phyloP scores from a whole-genome alignment of 2,329 filamentous ascomycete species.

The Aphanocladium album region DNA sequence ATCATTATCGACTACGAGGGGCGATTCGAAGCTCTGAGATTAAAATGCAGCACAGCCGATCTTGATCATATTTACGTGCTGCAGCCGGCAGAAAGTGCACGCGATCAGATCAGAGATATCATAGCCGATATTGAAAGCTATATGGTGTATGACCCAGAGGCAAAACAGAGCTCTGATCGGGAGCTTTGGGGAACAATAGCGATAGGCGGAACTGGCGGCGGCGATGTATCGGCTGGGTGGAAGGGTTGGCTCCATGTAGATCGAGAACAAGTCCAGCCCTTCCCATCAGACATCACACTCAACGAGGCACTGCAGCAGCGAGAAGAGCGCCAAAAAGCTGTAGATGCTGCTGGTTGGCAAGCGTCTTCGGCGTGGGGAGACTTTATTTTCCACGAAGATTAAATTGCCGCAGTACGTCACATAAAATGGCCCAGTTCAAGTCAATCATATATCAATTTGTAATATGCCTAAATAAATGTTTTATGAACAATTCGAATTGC shows the following conservation, averaged over 20 bases:
- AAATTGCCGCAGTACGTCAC: too few species aligned
- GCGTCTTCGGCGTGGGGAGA: slow-evolving; percentile 46
- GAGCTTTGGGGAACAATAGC: slow-evolving; percentile 57
- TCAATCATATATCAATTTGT: background rate
- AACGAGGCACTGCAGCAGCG: slow-evolving; percentile 42
- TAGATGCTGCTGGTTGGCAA: slow-evolving; percentile 41
- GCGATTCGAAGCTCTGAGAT: slow-evolving; percentile 48
- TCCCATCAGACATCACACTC: slow-evolving; percentile 33
- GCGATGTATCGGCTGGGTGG: slow-evolving; percentile 30
- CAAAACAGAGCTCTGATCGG: slow-evolving; percentile 38
- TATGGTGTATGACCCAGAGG: slow-evolving; percentile 44
- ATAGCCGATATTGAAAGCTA: slow-evolving; percentile 38
- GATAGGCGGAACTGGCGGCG: slow-evolving; percentile 36
- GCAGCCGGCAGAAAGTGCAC: slow-evolving; percentile 29
- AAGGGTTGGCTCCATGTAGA: slow-evolving; percentile 51
- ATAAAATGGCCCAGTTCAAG: too few species aligned
- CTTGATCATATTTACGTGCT: slow-evolving; percentile 49
- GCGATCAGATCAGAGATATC: slow-evolving; percentile 28
- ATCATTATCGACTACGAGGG: slow-evolving; percentile 51
- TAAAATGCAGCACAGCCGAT: slow-evolving; percentile 34
- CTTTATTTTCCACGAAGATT: slow-evolving; percentile 34
- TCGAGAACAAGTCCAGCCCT: slow-evolving; percentile 35
- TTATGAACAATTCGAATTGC: background rate
- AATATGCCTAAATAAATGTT: background rate
- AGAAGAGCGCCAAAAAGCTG: slow-evolving; percentile 32